These are phyloP conservation scores for Colletotrichum spinosum DNA, from an alignment of 2,329 filamentous ascomycete genomes.

Conservation along the genomic window DNA sequence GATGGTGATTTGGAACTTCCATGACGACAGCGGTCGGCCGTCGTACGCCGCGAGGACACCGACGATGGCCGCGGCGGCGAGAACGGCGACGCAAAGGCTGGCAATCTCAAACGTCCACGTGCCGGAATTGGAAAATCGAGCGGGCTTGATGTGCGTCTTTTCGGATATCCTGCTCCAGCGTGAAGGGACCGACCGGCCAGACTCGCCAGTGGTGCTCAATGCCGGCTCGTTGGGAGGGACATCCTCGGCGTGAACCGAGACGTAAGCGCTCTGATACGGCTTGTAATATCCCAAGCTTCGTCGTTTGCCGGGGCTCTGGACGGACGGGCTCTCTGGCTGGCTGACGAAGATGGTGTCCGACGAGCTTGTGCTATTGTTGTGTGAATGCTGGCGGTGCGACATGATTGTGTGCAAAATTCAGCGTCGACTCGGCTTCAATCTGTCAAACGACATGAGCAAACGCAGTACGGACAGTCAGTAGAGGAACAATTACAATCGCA, in stretches of 20 bases:
- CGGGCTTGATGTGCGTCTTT: constrained; percentile 18
- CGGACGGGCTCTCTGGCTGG: constrained; percentile 24
- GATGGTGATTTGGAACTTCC: constrained; percentile 47
- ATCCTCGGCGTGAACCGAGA: constrained; percentile 24
- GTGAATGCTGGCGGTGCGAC: constrained; percentile 31
- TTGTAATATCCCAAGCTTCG: constrained; percentile 22
- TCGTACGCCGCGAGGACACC: constrained; percentile 46
- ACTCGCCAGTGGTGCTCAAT: constrained; percentile 22
- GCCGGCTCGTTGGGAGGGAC: constrained; percentile 23
- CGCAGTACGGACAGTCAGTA: not conserved
- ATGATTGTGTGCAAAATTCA: constrained; percentile 1
- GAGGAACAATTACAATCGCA: not conserved
- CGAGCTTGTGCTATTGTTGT: constrained; percentile 30
- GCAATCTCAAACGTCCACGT: constrained; percentile 45
- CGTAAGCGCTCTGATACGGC: constrained; percentile 17
- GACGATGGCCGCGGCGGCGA: constrained; percentile 44
- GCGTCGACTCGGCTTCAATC: not conserved
- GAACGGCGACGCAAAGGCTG: constrained; percentile 42
- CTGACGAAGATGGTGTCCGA: constrained; percentile 25
- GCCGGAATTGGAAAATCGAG: constrained; percentile 35
- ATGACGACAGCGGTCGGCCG: constrained; percentile 42
- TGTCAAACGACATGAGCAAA: not conserved
- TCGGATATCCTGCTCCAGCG: constrained; percentile 31
- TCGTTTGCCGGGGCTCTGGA: constrained; percentile 4
- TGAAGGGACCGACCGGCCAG: constrained; percentile 22